phyloP scores from a whole-genome alignment of 805 yeast genomes.

The Nematodospora valgi region DNA sequence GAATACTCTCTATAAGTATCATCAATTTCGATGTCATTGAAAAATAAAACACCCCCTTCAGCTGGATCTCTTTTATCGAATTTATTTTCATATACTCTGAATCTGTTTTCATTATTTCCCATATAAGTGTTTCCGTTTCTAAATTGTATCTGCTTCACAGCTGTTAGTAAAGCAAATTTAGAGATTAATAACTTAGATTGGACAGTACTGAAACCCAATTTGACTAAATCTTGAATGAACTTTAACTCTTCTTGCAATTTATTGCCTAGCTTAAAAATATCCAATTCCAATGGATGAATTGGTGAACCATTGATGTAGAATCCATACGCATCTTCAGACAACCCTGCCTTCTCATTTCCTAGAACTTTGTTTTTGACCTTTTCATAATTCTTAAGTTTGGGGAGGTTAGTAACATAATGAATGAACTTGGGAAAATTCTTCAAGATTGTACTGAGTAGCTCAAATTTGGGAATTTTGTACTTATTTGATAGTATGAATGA shows the following conservation, averaged over 20 bases:
- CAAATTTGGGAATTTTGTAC: conserved; percentile 20
- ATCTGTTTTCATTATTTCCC: conserved; percentile 35
- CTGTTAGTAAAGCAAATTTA: conserved; percentile 39
- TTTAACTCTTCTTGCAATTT: conserved; percentile 25
- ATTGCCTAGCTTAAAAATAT: conserved; percentile 42
- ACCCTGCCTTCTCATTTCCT: conserved; percentile 34
- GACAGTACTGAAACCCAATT: conserved; percentile 25
- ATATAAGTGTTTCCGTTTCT: conserved; percentile 28
- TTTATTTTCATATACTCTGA: conserved; percentile 23
- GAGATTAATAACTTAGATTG: conserved; percentile 32
- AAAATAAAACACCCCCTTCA: conserved; percentile 52
- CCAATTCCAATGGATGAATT: conserved; percentile 42
- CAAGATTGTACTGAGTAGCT: conserved; percentile 36
- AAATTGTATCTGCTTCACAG: conserved; percentile 36
- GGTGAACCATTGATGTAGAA: conserved; percentile 71
- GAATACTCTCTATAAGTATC: conserved; percentile 46
- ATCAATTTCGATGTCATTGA: conserved; percentile 76
- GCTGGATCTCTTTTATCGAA: conserved; percentile 15
- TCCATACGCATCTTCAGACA: conserved; percentile 41
- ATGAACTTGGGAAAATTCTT: conserved; percentile 57
- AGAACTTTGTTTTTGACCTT: conserved; percentile 23
- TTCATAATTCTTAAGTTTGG: conserved; percentile 11
- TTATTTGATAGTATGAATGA: conserved; percentile 30
- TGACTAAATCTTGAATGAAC: conserved; percentile 20
- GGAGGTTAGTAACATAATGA: conserved; percentile 23